Base-by-base conservation (phyloP, 306 rosid genomes). In the Alnus rubra region DNA sequence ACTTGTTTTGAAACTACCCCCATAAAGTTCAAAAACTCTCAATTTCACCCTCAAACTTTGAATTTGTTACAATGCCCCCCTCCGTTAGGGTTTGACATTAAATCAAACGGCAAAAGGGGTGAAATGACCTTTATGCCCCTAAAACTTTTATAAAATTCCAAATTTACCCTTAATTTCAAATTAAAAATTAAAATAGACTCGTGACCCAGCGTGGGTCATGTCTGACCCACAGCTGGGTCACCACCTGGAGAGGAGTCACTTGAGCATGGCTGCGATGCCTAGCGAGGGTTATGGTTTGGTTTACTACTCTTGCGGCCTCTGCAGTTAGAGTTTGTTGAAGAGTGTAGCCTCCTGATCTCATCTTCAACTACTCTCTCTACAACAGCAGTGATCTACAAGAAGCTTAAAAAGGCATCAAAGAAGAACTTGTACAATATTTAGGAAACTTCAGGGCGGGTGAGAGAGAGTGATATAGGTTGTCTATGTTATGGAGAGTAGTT, bases 161-260 rank as follows among this genome's bases (percentile, higher is more conserved):
- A 23, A 23, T 23, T 23, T 23, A 23, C 28, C 0, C 28, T 23
- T 23, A 23, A 23, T 23, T 23, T 23, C 28, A 23, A 23, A 23
- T 23, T 23, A 23, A 23, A 23, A 23, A 23, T 23, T 23, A 23
- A 23, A 23, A 23, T 23, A 23, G 28, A 23, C 28, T 23, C 28
- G 28, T 23, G 28, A 23, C 28, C 28, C 28, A 23, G 28, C 28
- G 28, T 23, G 28, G 28, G 28, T 23, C 28, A 23, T 23, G 28
- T 23, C 28, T 23, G 28, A 23, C 28, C 28, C 28, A 23, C 28
- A 0, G 28, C 28, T 23, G 28, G 28, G 28, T 23, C 28, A 23
- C 99, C 2, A 96, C 99, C 62, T 96, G 99, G 16, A 96, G 99
- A 3, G 99, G 99, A 9, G 99, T 93, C 37, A 96, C 96, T 59